A percentile compares a stretch with the other conserved stretches of the same genome.
phyloP scores from a whole-genome alignment of 345 rosid species.

The Rhodamnia argentea region DNA sequence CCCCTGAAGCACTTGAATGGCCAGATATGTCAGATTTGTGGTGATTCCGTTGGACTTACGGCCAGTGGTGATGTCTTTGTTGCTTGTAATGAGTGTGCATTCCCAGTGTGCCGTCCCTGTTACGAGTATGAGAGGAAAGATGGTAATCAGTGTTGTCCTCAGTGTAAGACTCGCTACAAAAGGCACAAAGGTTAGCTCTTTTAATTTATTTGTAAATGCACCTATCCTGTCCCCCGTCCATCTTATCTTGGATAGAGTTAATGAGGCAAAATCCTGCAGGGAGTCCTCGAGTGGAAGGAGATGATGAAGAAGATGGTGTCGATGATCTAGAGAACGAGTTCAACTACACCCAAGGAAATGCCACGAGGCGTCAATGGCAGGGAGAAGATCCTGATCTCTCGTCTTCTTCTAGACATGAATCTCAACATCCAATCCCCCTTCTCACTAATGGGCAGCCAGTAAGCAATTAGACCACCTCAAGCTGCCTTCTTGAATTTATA shows the following conservation, averaged over 20 bases:
- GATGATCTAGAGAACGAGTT: conserved; percentile 97
- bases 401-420: conserved; percentile 83
- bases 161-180: conserved; percentile 97
- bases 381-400: conserved; percentile 79
- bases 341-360: conserved; percentile 56
- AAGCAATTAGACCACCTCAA: conserved; percentile 4
- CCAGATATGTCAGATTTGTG: conserved; percentile 92
- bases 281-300: conserved; percentile 91
- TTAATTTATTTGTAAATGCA: not conserved
- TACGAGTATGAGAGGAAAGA: conserved; percentile 98
- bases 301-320: conserved; percentile 94
- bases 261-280: conserved; percentile 25
- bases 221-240: not conserved
- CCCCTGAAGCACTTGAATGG: conserved; percentile 65
- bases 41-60: conserved; percentile 65
- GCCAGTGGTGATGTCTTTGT: conserved; percentile 71
- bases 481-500: not conserved
- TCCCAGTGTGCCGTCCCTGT: conserved; percentile 97
- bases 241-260: not conserved
- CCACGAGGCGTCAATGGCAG: conserved; percentile 64
- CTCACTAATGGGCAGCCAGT: conserved; percentile 85
- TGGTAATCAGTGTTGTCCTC: conserved; percentile 96
- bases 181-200: conserved; percentile 70
- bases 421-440: conserved; percentile 86
- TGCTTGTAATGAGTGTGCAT: conserved; percentile 98